Base-by-base conservation (phyloP, 2,329 filamentous ascomycete species). In the Albophoma yamanashiensis region DNA sequence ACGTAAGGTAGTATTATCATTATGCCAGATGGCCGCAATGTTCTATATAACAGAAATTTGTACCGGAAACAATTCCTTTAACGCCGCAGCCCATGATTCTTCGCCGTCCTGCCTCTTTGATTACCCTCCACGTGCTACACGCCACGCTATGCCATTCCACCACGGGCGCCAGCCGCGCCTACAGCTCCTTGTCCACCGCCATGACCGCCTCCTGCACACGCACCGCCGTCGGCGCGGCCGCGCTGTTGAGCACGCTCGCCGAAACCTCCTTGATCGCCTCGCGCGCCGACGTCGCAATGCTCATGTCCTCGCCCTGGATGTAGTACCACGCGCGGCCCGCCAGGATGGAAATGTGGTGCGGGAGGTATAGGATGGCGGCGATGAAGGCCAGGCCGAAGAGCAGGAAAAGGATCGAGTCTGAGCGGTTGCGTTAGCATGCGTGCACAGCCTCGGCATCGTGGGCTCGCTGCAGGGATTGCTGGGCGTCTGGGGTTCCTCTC, bases 291-390 rank as follows among this genome's bases (percentile, higher is more conserved):
- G 68, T 68, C 4, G 66, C 77, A 52, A 80, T 75, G 61, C 81
- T 78, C 61, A 79, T 81, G 67, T 85, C 82, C 70, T 96, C 92
- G 66, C 94, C 94, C 65, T 88, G 87, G 74, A 91, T 90, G 80
- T 99, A 99, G 80, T 97, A 99, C 84, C 91, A 96, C 59, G 91
- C 87, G 71, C 93, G 89, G 71, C 86, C 85, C 70, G 88, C 84
- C 68, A 99, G 87, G 71, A 91, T 88, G 69, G 85, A 82, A 69
- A 97, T 78, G 77, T 97, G 93, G 70, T 95, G 89, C 14, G 94
- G 94, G 22, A 99, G 89, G 80, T 99, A 99, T 65, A 97, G 86
- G 64, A 90, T 88, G 58, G 87, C 87, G 66, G 92, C 94, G 71
- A 95, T 92, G 68, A 90, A 82, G 69, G 94, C 86, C 76, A 97